Percentiles rank a stretch among this genome's conserved stretches.
phyloP scores from a whole-genome alignment of 148 eudicot genomes.

The Pharnaceum exiguum region DNA sequence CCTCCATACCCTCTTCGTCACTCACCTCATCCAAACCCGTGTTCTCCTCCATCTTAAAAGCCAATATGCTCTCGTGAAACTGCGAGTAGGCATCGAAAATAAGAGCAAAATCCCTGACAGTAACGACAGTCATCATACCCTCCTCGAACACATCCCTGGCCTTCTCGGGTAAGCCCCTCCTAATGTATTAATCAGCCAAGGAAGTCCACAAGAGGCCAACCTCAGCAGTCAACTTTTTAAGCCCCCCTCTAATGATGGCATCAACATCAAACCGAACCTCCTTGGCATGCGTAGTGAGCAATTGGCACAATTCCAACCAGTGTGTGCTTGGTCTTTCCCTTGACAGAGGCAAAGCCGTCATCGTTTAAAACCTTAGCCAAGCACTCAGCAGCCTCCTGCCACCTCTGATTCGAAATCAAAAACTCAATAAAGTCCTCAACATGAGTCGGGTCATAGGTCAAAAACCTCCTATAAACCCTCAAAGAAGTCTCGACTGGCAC shows the following conservation, averaged over 20 bases:
- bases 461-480: slow-evolving; percentile 86
- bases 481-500: slow-evolving; percentile 86
- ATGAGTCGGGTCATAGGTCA: slow-evolving; percentile 84
- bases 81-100: slow-evolving; percentile 87
- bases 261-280: slow-evolving; percentile 88
- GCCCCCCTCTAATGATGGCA: slow-evolving; percentile 90
- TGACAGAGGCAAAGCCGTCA: slow-evolving; percentile 66
- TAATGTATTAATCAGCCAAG: slow-evolving; percentile 76
- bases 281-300: slow-evolving; percentile 78
- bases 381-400: slow-evolving; percentile 96
- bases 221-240: slow-evolving; percentile 93
- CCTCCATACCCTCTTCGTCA: slow-evolving; percentile 23
- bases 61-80: slow-evolving; percentile 90
- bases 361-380: slow-evolving; percentile 89
- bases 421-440: slow-evolving; percentile 95
- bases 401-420: slow-evolving; percentile 53
- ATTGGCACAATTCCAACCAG: slow-evolving; percentile 89
- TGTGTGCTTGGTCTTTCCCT: slow-evolving; percentile 79
- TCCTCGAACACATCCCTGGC: slow-evolving; percentile 90
- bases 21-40: slow-evolving; percentile 51
- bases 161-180: slow-evolving; percentile 77
- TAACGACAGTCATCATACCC: slow-evolving; percentile 87
- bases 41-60: slow-evolving; percentile 70
- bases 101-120: slow-evolving; percentile 88
- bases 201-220: slow-evolving; percentile 95